Conservation (phyloP, 2,329 filamentous ascomycete genomes). For the Arthrobotrys pseudoclavata region DNA sequence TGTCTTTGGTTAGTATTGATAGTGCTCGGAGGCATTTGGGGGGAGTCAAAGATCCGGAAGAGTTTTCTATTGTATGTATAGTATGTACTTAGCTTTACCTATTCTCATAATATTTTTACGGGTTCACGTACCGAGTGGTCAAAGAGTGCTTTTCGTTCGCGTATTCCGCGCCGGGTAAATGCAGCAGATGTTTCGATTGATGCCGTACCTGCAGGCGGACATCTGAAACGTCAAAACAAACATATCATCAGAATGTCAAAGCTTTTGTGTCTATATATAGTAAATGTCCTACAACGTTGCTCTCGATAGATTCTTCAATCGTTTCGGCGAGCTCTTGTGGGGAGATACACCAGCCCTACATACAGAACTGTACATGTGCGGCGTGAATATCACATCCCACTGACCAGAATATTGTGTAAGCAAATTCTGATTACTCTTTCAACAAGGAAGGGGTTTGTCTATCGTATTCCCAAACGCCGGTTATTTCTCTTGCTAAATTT, state of each 20-base stretch:
- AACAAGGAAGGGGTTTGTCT: neutral
- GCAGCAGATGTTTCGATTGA: constrained; percentile 7
- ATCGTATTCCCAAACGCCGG: neutral
- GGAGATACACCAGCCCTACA: too few species aligned
- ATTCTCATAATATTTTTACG: neutral
- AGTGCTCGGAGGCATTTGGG: constrained; percentile 5
- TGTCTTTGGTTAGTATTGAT: too few species aligned
- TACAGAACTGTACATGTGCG: neutral
- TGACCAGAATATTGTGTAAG: neutral
- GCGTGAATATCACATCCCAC: neutral
- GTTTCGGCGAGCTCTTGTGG: neutral
- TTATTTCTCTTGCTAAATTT: constrained; percentile 13
- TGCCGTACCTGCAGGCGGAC: constrained; percentile 13
- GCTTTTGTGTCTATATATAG: constrained; percentile 2
- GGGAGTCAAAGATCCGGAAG: constrained; percentile 8
- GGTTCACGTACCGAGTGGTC: too few species aligned
- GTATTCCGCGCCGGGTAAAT: constrained; percentile 36
- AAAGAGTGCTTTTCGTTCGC: neutral
- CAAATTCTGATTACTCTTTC: neutral
- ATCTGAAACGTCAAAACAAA: constrained; percentile 33
- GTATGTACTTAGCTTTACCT: neutral
- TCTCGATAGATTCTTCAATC: too few species aligned
- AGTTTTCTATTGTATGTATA: constrained; percentile 17
- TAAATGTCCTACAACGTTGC: neutral
- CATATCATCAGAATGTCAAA: neutral